Evolutionary conservation across 208 protist species (phyloP), one percentile per base, ranked within the genome.

Genomic region (Wallacemonas rigidus): DNA sequence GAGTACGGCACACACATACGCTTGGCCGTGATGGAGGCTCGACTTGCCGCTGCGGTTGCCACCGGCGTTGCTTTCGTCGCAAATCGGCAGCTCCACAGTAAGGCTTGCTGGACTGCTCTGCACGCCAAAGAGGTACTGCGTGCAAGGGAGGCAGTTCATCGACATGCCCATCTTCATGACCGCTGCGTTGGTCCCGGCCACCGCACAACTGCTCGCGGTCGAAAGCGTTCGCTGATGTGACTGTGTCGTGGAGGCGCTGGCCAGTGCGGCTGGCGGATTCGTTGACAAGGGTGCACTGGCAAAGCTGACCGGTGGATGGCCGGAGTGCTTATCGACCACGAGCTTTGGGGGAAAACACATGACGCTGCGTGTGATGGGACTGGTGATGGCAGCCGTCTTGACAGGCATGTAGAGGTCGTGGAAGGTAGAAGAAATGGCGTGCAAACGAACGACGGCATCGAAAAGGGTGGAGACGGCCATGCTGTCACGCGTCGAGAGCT

Each of bases 361-460:
- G 26, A 26, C 26, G 26, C 41, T 41, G 60, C 14, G 5, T 9
- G 40, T 65, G 60, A 65, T 51, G 40, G 60, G 60, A 17, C 60
- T 65, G 41, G 60, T 65, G 41, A 65, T 38, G 38, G 60, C n/a
- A 6, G 60, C 50, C 8, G 14, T 44, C 43, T 65, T 65, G 41
- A 65, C 40, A 3, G 60, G 60, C 60, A 65, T 65, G 60, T 65
- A 35, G 6, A 45, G 60, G 43, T 65, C 60, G 60, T 65, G 60
- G n/a, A 50, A 44, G 11, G 60, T 8, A 41, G 60, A 65, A 41
- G 60, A 8, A 36, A 65, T 65, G 40, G 50, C 60, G 60, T 65
- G 60, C 11, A 65, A 41, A 7, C 60, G 60, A 45, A 65, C n/a
- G n/a, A 65, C 3, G 40, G 60, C 60, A 15, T 45, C 60, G n/a